Evolutionary conservation across 2,329 filamentous ascomycete genomes (phyloP).

Genomic region (Alternaria alternata): DNA sequence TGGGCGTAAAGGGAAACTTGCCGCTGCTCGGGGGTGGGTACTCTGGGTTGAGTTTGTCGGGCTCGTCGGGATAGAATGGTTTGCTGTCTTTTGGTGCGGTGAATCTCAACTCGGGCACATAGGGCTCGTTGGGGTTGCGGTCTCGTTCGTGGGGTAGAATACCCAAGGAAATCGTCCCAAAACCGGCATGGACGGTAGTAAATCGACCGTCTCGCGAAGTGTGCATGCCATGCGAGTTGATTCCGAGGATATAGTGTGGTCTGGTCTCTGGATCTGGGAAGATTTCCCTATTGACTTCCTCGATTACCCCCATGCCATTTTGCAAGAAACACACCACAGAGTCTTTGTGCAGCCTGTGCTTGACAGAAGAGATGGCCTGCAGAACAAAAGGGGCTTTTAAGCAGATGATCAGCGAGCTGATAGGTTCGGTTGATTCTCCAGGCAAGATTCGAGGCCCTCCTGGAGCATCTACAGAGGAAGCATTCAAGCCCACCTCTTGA

Average conservation of each 20-base stretch:
- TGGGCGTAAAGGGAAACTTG: constrained; percentile 49
- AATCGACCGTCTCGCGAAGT: constrained; percentile 56
- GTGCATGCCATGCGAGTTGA: constrained; percentile 67
- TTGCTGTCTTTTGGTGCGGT: constrained; percentile 9
- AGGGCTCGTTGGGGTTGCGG: constrained; percentile 34
- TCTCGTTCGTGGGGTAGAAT: constrained; percentile 56
- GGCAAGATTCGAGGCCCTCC: constrained; percentile 14
- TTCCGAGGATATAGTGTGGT: constrained; percentile 79
- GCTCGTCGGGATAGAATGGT: constrained; percentile 14
- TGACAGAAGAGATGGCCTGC: constrained; percentile 70
- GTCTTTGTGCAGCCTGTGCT: constrained; percentile 69
- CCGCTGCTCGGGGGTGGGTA: constrained; percentile 22
- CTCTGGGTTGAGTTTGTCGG: constrained; percentile 25
- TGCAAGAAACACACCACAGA: constrained; percentile 80
- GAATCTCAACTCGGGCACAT: constrained; percentile 28
- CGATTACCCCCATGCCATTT: constrained; percentile 84
- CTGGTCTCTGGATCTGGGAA: constrained; percentile 72
- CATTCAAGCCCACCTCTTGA: constrained; percentile 37
- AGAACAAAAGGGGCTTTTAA: constrained; percentile 77
- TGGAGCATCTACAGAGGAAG: constrained; percentile 14
- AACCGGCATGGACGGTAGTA: constrained; percentile 64
- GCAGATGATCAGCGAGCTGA: constrained; percentile 78
- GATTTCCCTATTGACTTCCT: constrained; percentile 74
- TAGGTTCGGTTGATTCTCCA: constrained; percentile 56
- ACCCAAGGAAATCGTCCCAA: constrained; percentile 66